These are phyloP conservation scores for Fusarium sacchari DNA, from an alignment of 2,329 filamentous ascomycete species.

Conservation along the genomic window DNA sequence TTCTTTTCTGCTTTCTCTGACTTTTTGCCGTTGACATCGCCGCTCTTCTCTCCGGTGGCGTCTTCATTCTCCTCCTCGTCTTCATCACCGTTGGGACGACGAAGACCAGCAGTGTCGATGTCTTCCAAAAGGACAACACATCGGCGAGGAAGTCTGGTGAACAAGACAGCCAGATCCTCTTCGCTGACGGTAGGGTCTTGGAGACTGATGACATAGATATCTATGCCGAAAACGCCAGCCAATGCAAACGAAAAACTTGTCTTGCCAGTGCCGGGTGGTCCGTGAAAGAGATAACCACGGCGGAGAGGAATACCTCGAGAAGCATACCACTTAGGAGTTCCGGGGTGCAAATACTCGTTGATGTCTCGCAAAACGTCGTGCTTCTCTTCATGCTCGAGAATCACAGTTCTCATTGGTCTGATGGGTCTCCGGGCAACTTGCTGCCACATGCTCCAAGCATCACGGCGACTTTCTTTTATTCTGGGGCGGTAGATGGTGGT, in stretches of 20 bases:
- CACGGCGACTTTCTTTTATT: constrained; percentile 57
- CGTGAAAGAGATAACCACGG: constrained; percentile 81
- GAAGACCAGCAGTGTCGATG: constrained; percentile 72
- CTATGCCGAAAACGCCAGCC: constrained; percentile 72
- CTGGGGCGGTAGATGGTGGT: constrained; percentile 67
- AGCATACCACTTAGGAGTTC: constrained; percentile 77
- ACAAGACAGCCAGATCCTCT: constrained; percentile 67
- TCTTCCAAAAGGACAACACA: constrained; percentile 76
- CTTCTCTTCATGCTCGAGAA: constrained; percentile 76
- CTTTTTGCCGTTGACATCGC: constrained; percentile 3
- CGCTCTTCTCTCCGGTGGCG: constrained; percentile 1
- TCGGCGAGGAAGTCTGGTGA: constrained; percentile 67
- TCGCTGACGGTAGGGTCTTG: constrained; percentile 70
- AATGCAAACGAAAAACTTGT: constrained; percentile 73
- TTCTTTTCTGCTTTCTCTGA: constrained; percentile 16
- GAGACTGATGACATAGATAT: constrained; percentile 70
- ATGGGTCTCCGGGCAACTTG: constrained; percentile 71
- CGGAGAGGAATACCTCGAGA: constrained; percentile 80
- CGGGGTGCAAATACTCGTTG: constrained; percentile 79
- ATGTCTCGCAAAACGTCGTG: constrained; percentile 74
- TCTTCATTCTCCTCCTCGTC: constrained; percentile 36
- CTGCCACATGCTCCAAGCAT: constrained; percentile 60
- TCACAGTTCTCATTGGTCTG: constrained; percentile 78
- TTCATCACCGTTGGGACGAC: constrained; percentile 52
- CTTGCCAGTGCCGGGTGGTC: constrained; percentile 79